Evolutionary conservation across 2,329 filamentous ascomycete genomes (phyloP).

Genomic region (Colletotrichum endophyticum): DNA sequence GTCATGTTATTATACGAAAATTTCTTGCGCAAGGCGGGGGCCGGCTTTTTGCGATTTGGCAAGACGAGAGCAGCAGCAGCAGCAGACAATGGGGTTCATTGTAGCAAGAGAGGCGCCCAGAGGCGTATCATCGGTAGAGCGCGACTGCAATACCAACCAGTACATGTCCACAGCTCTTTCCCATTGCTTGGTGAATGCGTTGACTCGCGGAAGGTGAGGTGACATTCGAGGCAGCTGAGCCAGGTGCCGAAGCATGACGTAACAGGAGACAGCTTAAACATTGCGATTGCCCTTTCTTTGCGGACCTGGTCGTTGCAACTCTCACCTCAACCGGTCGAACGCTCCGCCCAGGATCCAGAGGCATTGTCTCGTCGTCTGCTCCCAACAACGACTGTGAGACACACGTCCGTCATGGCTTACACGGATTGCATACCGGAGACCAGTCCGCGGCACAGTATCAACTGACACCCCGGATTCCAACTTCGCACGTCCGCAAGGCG

Average conservation of each 20-base stretch:
- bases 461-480: background rate
- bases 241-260: slow-evolving; percentile 1
- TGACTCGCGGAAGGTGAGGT: background rate
- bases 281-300: background rate
- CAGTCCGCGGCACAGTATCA: slow-evolving; percentile 18
- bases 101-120: background rate
- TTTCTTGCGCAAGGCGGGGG: background rate
- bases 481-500: slow-evolving; percentile 18
- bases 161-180: background rate
- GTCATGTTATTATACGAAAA: background rate
- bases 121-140: background rate
- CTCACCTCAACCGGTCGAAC: background rate
- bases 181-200: background rate
- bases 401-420: background rate
- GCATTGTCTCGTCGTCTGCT: background rate
- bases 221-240: background rate
- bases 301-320: background rate
- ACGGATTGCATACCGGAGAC: background rate
- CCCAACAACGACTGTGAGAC: background rate
- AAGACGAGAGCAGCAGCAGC: background rate
- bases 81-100: background rate
- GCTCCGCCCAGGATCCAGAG: background rate
- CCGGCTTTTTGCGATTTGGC: background rate
- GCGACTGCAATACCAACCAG: background rate
- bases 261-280: background rate